Conservation (phyloP, 1,139 yeast species). For the Magnusiomyces suaveolens region DNA sequence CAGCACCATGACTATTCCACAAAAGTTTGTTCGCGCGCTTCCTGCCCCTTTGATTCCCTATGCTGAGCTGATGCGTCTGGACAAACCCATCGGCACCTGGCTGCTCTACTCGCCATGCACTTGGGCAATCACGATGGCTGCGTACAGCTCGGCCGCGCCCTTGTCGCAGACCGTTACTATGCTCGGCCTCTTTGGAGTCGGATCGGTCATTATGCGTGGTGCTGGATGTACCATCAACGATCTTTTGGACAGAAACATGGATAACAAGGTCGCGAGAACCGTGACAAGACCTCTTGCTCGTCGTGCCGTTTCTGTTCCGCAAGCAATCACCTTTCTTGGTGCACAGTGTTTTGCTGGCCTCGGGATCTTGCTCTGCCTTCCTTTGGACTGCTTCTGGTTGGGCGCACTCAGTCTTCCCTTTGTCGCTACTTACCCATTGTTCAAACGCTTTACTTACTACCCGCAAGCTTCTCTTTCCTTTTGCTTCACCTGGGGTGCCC, state of each 20-base stretch:
- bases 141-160: constrained; percentile 62
- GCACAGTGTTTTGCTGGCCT: constrained; percentile 74
- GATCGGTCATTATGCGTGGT: constrained; percentile 88
- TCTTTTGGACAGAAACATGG: constrained; percentile 71
- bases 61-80: constrained; percentile 83
- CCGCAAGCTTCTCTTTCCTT: constrained; percentile 79
- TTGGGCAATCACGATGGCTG: constrained; percentile 84
- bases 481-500: constrained; percentile 92
- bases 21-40: constrained; percentile 41
- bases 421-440: constrained; percentile 81
- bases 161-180: constrained; percentile 49
- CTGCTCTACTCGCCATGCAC: constrained; percentile 68
- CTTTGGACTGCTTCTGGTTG: constrained; percentile 68
- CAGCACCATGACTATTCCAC: constrained; percentile 15
- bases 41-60: constrained; percentile 77
- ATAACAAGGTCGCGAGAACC: constrained; percentile 77
- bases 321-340: constrained; percentile 66
- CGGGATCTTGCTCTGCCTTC: constrained; percentile 60
- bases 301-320: constrained; percentile 61
- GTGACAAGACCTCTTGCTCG: constrained; percentile 85
- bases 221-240: constrained; percentile 98
- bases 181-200: constrained; percentile 59
- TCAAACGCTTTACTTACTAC: constrained; percentile 87
- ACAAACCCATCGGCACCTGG: constrained; percentile 90
- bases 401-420: constrained; percentile 77